A percentile compares a stretch with the other conserved stretches of the same genome.
These are phyloP conservation scores for Erodium chrysanthum DNA, from an alignment of 441 rosid species.

Conservation along the genomic window DNA sequence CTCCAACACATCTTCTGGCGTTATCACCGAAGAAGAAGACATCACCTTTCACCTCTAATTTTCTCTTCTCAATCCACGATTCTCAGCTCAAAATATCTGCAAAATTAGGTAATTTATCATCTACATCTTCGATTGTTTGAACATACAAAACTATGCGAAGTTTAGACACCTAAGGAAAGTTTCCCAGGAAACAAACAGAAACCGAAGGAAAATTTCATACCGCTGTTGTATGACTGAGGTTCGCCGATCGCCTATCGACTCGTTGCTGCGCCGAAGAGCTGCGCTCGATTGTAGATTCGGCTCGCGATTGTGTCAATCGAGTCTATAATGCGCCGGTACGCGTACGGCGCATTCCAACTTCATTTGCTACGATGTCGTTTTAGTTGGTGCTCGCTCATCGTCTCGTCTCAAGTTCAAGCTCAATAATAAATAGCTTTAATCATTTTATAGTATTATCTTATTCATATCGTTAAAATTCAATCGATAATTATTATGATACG, in stretches of 20 bases:
- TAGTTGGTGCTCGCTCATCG: too few relatives aligned
- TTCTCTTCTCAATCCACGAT: background rate
- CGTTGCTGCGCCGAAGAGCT: background rate
- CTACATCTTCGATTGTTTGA: background rate
- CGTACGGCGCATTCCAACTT: background rate
- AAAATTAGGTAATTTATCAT: background rate
- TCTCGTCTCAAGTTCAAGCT: too few relatives aligned
- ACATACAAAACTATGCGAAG: background rate
- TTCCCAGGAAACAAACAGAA: background rate
- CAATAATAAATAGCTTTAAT: too few relatives aligned
- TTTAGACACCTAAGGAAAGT: background rate
- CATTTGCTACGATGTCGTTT: background rate
- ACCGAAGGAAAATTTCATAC: background rate
- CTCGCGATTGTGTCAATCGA: background rate
- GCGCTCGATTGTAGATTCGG: background rate
- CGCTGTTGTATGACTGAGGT: too few relatives aligned
- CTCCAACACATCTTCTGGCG: slow-evolving; percentile 86
- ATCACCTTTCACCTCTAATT: background rate
- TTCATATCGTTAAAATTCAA: too few relatives aligned
- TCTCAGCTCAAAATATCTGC: background rate
- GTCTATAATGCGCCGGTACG: background rate
- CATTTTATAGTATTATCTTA: too few relatives aligned
- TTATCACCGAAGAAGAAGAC: slow-evolving; percentile 55
- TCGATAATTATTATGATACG: too few relatives aligned
- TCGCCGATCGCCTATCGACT: background rate